These are phyloP conservation scores for Oemleria cerasiformis DNA, from an alignment of 306 rosid genomes.

Conservation along the genomic window DNA sequence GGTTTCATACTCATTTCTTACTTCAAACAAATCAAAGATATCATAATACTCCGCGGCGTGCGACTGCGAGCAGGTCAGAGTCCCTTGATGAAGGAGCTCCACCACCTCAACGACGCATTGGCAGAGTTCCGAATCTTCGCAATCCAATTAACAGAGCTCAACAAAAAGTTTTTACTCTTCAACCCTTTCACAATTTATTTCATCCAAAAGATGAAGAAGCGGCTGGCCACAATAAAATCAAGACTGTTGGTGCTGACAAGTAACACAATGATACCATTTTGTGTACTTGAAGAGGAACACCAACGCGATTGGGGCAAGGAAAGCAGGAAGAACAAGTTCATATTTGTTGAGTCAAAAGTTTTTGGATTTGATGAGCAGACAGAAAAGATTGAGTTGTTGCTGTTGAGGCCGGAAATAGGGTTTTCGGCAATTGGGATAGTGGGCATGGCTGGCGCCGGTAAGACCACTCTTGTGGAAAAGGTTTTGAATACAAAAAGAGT, in stretches of 20 bases:
- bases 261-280: no score
- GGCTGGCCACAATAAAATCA: rapidly evolving
- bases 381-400: neutral
- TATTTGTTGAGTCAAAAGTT: no score
- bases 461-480: slow-evolving; percentile 2
- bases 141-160: neutral
- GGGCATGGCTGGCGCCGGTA: slow-evolving; percentile 20
- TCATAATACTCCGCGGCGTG: no score
- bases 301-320: no score
- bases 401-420: neutral
- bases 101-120: slow-evolving; percentile 12
- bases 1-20: no score
- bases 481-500: neutral
- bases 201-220: neutral
- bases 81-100: no score
- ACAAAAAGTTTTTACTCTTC: neutral
- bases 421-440: slow-evolving; percentile 14
- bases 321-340: no score
- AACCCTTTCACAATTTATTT: neutral
- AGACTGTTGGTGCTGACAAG: no score
- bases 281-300: no score
- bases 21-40: no score
- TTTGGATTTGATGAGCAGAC: neutral
- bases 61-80: no score
- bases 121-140: slow-evolving; percentile 1